Percentiles rank a stretch among this genome's conserved stretches.
Conservation (phyloP, 2,329 filamentous ascomycete genomes). For the Shiraia sp. region DNA sequence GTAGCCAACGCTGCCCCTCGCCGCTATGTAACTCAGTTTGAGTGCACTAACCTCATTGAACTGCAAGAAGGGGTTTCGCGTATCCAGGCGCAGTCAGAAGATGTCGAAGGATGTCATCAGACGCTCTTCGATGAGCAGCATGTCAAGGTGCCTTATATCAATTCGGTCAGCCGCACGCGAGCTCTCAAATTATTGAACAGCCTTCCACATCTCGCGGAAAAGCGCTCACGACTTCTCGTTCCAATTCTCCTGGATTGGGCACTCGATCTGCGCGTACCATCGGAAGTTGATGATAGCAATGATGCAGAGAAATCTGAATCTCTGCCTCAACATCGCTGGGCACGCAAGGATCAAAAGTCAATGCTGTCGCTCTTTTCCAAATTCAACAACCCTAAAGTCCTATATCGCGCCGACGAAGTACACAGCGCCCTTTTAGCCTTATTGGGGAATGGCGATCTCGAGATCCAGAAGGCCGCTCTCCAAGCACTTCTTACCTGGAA, state of each 20-base stretch:
- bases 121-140: constrained; percentile 68
- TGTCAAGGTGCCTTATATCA: constrained; percentile 54
- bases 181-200: constrained; percentile 77
- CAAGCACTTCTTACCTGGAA: constrained; percentile 92
- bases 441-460: constrained; percentile 84
- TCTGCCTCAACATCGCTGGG: constrained; percentile 57
- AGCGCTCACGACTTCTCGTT: constrained; percentile 79
- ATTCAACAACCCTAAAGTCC: constrained; percentile 82
- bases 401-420: constrained; percentile 78
- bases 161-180: constrained; percentile 68
- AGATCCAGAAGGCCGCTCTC: constrained; percentile 83
- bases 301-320: constrained; percentile 10
- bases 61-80: constrained; percentile 46
- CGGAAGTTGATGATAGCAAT: constrained; percentile 1
- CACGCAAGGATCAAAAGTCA: constrained; percentile 78
- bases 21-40: constrained; percentile 69
- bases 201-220: constrained; percentile 79
- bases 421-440: constrained; percentile 74
- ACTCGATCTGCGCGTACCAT: constrained; percentile 18
- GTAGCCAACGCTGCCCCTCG: constrained; percentile 15
- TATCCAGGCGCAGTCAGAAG: constrained; percentile 17
- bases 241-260: constrained; percentile 86
- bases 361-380: constrained; percentile 80
- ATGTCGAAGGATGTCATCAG: constrained; percentile 59
- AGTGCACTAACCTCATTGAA: constrained; percentile 73